Percentiles rank a stretch among this genome's conserved stretches.
phyloP scores from a whole-genome alignment of 1,284 basidiomycete genomes.

The Vanrija humicola region DNA sequence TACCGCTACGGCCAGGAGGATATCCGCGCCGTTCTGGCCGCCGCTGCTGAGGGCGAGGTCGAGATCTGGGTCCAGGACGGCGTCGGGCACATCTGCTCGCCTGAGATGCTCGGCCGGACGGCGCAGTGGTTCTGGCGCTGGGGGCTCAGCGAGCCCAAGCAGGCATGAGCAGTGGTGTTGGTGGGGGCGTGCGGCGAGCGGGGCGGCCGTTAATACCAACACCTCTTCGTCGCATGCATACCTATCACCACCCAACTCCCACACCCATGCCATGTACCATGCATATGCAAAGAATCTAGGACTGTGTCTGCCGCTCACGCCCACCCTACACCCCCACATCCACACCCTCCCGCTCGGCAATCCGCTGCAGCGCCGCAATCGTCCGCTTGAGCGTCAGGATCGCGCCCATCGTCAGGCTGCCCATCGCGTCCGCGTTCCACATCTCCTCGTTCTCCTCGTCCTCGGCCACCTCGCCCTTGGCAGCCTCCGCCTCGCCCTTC shows the following conservation, averaged over 20 bases:
- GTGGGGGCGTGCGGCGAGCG: no score
- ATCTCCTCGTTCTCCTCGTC: conserved; percentile 49
- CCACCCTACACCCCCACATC: background rate
- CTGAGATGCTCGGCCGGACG: conserved; percentile 43
- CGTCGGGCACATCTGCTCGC: conserved; percentile 46
- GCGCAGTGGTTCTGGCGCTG: conserved; percentile 48
- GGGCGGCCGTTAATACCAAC: no score
- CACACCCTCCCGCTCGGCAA: conserved; percentile 4
- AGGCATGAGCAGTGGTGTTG: no score
- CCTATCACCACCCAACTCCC: no score
- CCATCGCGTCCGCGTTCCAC: conserved; percentile 59
- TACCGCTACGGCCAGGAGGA: conserved; percentile 31
- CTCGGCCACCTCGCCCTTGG: conserved; percentile 24
- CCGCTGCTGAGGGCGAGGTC: conserved; percentile 14
- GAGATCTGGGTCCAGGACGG: conserved; percentile 45
- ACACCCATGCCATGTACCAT: no score
- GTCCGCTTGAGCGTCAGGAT: conserved; percentile 62
- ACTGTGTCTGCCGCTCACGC: no score
- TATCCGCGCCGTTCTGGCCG: conserved; percentile 31
- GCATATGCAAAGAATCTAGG: no score
- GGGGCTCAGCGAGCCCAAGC: conserved; percentile 24
- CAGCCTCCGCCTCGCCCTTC: conserved; percentile 45
- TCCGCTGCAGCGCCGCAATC: conserved; percentile 26
- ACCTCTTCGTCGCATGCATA: no score
- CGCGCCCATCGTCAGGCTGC: conserved; percentile 71